Percentiles rank a stretch among this genome's conserved stretches.
Conservation (phyloP, 1,139 yeast genomes). For the Pichia norvegensis region DNA sequence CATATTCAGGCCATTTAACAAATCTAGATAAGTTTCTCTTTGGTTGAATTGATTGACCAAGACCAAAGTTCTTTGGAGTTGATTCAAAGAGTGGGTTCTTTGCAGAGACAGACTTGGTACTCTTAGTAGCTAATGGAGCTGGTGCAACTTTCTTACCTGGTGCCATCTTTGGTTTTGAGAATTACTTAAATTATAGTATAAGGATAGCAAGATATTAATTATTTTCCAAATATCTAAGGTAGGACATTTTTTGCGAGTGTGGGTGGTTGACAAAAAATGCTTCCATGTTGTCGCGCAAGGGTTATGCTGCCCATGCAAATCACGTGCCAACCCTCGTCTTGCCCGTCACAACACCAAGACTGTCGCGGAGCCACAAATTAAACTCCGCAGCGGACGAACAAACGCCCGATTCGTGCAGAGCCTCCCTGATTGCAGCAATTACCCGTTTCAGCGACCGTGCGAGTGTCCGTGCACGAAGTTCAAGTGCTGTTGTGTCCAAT, state of each 20-base stretch:
- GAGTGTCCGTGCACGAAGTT: too few relatives aligned
- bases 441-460: background rate
- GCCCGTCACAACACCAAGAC: background rate
- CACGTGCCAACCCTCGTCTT: too few relatives aligned
- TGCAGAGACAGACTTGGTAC: slow-evolving; percentile 24
- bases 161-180: slow-evolving; percentile 20
- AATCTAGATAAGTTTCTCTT: slow-evolving; percentile 92
- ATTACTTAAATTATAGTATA: too few relatives aligned
- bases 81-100: slow-evolving; percentile 67
- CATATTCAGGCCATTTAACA: slow-evolving; percentile 98
- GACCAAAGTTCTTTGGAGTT: slow-evolving; percentile 90
- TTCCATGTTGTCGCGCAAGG: too few relatives aligned
- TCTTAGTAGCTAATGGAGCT: slow-evolving; percentile 53
- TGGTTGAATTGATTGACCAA: slow-evolving; percentile 93
- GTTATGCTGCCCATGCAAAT: too few relatives aligned
- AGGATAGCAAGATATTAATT: too few relatives aligned
- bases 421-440: background rate
- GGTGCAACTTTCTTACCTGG: slow-evolving; percentile 79
- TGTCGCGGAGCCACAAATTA: background rate
- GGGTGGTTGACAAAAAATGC: too few relatives aligned
- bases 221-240: too few relatives aligned
- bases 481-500: too few relatives aligned
- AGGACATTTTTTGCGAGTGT: too few relatives aligned
- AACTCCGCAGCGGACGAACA: too few relatives aligned
- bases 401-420: background rate